These are phyloP conservation scores for Blastomyces gilchristii DNA, from an alignment of 2,329 filamentous ascomycete species.

Conservation along the genomic window DNA sequence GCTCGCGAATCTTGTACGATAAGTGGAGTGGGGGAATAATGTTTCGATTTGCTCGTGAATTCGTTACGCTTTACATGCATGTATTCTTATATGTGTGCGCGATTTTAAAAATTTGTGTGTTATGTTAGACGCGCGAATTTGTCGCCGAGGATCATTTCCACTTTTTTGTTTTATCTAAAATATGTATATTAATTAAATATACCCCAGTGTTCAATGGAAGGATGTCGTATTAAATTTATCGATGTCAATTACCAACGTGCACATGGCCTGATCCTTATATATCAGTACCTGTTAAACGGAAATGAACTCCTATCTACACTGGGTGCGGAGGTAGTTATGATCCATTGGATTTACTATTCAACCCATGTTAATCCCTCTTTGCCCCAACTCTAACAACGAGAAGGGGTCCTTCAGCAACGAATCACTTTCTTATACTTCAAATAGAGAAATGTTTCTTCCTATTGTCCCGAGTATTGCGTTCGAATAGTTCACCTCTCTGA, in stretches of 20 bases:
- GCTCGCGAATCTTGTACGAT: slow-evolving; percentile 26
- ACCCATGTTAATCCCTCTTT: background rate
- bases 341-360: background rate
- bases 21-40: slow-evolving; percentile 3
- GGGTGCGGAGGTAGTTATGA: background rate
- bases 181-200: background rate
- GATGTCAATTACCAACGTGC: background rate
- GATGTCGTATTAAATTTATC: background rate
- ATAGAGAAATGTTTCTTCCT: background rate
- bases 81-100: background rate
- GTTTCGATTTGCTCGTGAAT: background rate
- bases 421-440: background rate
- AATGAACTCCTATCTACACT: too few species aligned
- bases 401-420: too few species aligned
- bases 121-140: background rate
- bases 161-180: background rate
- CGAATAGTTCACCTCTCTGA: background rate
- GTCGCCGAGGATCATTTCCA: background rate
- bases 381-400: background rate
- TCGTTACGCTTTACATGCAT: background rate
- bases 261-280: too few species aligned
- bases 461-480: background rate
- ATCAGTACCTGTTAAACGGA: too few species aligned
- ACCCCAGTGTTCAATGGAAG: background rate
- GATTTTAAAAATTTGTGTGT: background rate